phyloP scores from a whole-genome alignment of 2,329 filamentous ascomycete species.

The Fusarium subtropicale region DNA sequence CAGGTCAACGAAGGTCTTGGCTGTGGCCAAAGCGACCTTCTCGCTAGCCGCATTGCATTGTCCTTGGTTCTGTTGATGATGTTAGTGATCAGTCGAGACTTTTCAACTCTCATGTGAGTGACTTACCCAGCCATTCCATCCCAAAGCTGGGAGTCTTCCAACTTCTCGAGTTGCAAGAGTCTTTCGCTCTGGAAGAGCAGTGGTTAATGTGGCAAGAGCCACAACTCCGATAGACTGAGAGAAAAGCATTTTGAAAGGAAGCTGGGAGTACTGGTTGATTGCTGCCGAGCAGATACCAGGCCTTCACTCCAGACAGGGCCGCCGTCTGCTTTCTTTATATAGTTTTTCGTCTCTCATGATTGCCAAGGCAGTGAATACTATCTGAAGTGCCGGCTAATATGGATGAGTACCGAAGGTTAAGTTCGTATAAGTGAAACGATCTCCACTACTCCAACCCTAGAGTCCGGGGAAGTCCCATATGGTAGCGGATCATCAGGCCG shows the following conservation, averaged over 20 bases:
- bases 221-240: conserved; percentile 22
- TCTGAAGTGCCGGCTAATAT: conserved; percentile 24
- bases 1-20: conserved; percentile 20
- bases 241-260: conserved; percentile 9
- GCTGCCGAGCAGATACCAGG: background rate
- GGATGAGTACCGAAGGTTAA: conserved; percentile 16
- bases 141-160: conserved; percentile 25
- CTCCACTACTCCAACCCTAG: conserved; percentile 7
- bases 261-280: background rate
- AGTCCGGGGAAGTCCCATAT: conserved; percentile 20
- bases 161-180: conserved; percentile 16
- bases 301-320: background rate
- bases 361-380: background rate
- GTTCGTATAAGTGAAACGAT: conserved; percentile 16
- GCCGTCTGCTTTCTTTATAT: conserved; percentile 1
- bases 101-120: background rate
- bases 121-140: conserved; percentile 27
- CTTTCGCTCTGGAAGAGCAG: conserved; percentile 10
- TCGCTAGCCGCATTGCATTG: conserved; percentile 28
- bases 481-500: conserved; percentile 15
- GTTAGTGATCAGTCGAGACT: background rate
- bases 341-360: background rate
- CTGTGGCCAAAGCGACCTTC: conserved; percentile 25
- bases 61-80: conserved; percentile 10
- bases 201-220: conserved; percentile 14